phyloP scores from a whole-genome alignment of 202 grass and related monocot genomes.

The Digitaria exilis region DNA sequence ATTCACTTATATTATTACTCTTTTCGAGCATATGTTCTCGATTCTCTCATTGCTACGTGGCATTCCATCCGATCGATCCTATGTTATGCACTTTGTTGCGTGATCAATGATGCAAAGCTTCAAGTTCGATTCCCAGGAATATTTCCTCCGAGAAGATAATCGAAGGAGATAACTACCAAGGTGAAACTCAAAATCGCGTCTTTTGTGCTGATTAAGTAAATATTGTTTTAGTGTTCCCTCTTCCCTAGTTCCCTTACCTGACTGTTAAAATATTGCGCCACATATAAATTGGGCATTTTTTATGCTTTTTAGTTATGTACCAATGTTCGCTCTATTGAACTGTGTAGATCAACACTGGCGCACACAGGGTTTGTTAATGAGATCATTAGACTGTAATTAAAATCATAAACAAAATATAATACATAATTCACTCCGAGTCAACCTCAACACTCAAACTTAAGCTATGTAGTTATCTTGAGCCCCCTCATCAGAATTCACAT shows the following conservation, averaged over 20 bases:
- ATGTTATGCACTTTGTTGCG: conserved; percentile 27
- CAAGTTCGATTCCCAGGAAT: conserved; percentile 32
- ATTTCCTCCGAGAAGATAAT: conserved; percentile 25
- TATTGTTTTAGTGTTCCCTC: not conserved
- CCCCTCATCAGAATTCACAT: not conserved
- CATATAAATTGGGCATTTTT: not conserved
- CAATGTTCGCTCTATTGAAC: not conserved
- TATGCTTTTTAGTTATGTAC: not conserved
- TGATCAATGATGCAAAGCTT: conserved; percentile 36
- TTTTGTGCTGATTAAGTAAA: not conserved
- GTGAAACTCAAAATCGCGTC: not conserved
- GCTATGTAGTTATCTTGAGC: not conserved
- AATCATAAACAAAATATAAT: not conserved
- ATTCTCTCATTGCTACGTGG: conserved; percentile 30
- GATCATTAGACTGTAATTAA: not conserved
- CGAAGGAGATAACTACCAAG: conserved; percentile 24
- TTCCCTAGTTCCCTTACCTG: not conserved
- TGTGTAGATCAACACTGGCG: not conserved
- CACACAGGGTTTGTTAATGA: not conserved
- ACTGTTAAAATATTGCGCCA: not conserved
- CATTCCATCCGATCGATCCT: conserved; percentile 43
- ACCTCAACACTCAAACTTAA: not conserved
- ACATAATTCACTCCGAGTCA: not conserved
- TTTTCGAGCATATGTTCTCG: conserved; percentile 42
- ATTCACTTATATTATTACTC: conserved; percentile 7